Conservation (phyloP, 225 moss, liverwort and hornwort species). For the Physcomitrium patens region DNA sequence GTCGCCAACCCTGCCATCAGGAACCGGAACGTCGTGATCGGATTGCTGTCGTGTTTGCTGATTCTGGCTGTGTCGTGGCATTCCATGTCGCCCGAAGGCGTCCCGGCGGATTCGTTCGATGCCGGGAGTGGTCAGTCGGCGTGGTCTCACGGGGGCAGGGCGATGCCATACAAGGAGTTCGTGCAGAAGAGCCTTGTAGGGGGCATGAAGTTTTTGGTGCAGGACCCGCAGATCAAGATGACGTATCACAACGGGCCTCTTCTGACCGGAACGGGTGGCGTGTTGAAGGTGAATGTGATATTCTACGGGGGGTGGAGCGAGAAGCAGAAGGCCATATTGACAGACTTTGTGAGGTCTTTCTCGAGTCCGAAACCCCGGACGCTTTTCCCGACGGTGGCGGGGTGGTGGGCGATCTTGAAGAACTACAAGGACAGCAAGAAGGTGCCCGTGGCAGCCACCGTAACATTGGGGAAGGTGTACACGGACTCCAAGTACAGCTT, state of each 20-base stretch:
- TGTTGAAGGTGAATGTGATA: slow-evolving; percentile 34
- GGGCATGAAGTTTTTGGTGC: slow-evolving; percentile 42
- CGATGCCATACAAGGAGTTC: slow-evolving; percentile 31
- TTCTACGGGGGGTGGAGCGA: slow-evolving; percentile 45
- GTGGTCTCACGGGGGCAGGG: slow-evolving; percentile 40
- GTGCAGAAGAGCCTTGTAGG: slow-evolving; percentile 13
- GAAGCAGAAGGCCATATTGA: slow-evolving; percentile 34
- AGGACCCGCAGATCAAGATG: slow-evolving; percentile 27
- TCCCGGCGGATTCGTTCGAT: slow-evolving; percentile 25
- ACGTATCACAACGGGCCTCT: slow-evolving; percentile 46
- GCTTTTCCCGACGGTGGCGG: slow-evolving; percentile 30
- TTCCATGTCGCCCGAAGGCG: slow-evolving; percentile 29
- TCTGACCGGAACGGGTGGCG: not conserved
- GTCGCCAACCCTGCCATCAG: slow-evolving; percentile 22
- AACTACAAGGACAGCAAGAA: slow-evolving; percentile 34
- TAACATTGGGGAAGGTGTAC: slow-evolving; percentile 29
- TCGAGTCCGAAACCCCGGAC: not conserved
- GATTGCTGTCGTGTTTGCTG: slow-evolving; percentile 39
- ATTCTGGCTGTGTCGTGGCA: slow-evolving; percentile 46
- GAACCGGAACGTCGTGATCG: slow-evolving; percentile 44
- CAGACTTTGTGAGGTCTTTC: slow-evolving; percentile 43
- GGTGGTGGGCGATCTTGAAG: slow-evolving; percentile 52
- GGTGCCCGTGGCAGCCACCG: slow-evolving; percentile 19
- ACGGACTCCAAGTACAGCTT: slow-evolving; percentile 27
- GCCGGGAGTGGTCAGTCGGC: not conserved